A percentile compares a stretch with the other conserved stretches of the same genome.
Conservation (phyloP, 2,329 filamentous ascomycete genomes). For the Lasiodiplodia citricola region DNA sequence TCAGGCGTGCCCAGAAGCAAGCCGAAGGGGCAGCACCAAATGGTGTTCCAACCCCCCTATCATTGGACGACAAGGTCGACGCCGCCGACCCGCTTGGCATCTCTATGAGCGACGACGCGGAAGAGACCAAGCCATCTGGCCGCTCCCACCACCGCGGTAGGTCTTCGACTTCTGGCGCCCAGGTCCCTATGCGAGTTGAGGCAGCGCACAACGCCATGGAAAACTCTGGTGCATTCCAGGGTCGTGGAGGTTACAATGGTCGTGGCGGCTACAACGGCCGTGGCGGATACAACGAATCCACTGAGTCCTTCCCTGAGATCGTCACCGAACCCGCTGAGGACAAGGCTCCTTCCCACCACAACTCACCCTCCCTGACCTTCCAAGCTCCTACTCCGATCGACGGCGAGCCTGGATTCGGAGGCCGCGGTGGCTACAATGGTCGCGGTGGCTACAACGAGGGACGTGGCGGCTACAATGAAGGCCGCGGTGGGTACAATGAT, state of each 20-base stretch:
- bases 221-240: slow-evolving; percentile 36
- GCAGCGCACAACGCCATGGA: slow-evolving; percentile 28
- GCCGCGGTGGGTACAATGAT: slow-evolving; percentile 29
- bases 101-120: slow-evolving; percentile 14
- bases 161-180: slow-evolving; percentile 20
- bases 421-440: slow-evolving; percentile 37
- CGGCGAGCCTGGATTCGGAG: slow-evolving; percentile 25
- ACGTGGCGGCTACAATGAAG: slow-evolving; percentile 30
- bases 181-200: slow-evolving; percentile 18
- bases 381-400: slow-evolving; percentile 24
- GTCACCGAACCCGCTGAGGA: slow-evolving; percentile 1
- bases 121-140: slow-evolving; percentile 12
- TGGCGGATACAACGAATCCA: slow-evolving; percentile 38
- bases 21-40: slow-evolving; percentile 22
- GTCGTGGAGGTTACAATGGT: slow-evolving; percentile 43
- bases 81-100: slow-evolving; percentile 21
- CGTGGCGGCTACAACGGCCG: slow-evolving; percentile 41
- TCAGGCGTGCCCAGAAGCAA: slow-evolving; percentile 32
- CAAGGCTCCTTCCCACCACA: neutral
- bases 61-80: slow-evolving; percentile 7
- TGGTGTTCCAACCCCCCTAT: slow-evolving; percentile 29
- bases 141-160: slow-evolving; percentile 22
- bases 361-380: slow-evolving; percentile 20
- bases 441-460: slow-evolving; percentile 39
- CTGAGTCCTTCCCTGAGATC: slow-evolving; percentile 30